Base-by-base conservation (phyloP, 2,329 filamentous ascomycete species). In the Grosmannia clavigera region DNA sequence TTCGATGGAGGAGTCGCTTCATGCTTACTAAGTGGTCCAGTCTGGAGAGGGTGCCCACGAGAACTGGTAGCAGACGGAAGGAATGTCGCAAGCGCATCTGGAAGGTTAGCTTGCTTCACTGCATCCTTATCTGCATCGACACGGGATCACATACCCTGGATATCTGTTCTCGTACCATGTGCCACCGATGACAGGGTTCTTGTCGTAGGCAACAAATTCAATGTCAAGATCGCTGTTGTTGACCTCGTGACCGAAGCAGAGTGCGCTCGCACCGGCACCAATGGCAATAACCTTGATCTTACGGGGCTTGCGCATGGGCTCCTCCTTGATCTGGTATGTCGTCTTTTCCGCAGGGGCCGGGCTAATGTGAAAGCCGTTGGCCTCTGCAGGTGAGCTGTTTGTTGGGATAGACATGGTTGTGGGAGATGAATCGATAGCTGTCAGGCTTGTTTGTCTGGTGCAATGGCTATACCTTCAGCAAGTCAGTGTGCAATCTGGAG, bases 151-250 rank as follows among this genome's bases (percentile, higher is more conserved):
- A 16, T 53, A 53, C 27, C 67, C 67, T 0, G 66, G 67, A 46
- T 68, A 68, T 27, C 57, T 70, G 66, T 81, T 81, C 65, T 80
- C 78, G 50, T 68, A 77, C 78, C 78, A 81, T 1, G 78, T 80
- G 5, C 78, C 78, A 4, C 71, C 71, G 0, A 79, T 67, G 48
- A 74, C 72, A 1, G 68, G 57, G 61, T 79, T 79, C 67, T 78
- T 78, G 64, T 80, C 77, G 61, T 77, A 79, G 35, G 70, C 68
- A 9, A 67, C 70, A 51, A 70, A 67, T 12, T 65, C 64, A 10
- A 67, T 63, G 27, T 70, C 52, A 33, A 58, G 51, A 14, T 51
- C 43, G 57, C 43, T 58, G 16, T 58, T 57, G 38, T 57, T 57
- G 55, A 57, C 55, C 35, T 61, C 53, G 60, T 58, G 53, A 2